These are phyloP conservation scores for Aspergillus carlsbadensis DNA, from an alignment of 495 filamentous ascomycete genomes.

Conservation along the genomic window DNA sequence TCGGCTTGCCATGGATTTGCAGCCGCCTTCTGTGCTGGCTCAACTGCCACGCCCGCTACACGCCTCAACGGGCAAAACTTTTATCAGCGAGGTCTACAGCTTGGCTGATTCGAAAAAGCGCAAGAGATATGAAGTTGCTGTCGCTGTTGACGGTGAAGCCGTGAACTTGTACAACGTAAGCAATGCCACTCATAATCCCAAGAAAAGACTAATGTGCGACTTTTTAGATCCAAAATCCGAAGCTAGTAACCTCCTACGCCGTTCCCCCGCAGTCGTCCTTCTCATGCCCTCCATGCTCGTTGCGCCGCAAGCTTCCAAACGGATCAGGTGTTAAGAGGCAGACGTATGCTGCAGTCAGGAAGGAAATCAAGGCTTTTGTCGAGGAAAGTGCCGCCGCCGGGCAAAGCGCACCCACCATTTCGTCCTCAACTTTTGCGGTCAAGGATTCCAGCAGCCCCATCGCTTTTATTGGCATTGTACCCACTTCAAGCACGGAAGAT, in stretches of 20 bases:
- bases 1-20: slow-evolving; percentile 40
- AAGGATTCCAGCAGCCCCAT: slow-evolving; percentile 43
- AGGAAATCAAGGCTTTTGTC: slow-evolving; percentile 53
- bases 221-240: slow-evolving; percentile 70
- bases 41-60: slow-evolving; percentile 65
- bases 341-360: slow-evolving; percentile 60
- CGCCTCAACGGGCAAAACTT: slow-evolving; percentile 56
- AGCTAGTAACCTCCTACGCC: slow-evolving; percentile 79
- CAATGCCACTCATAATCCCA: not conserved
- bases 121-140: slow-evolving; percentile 81
- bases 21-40: slow-evolving; percentile 56
- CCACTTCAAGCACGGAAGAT: slow-evolving; percentile 23
- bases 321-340: slow-evolving; percentile 59
- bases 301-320: slow-evolving; percentile 58
- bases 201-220: slow-evolving; percentile 10
- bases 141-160: slow-evolving; percentile 87
- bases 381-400: slow-evolving; percentile 44
- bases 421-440: slow-evolving; percentile 39
- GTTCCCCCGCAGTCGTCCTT: slow-evolving; percentile 78
- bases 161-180: slow-evolving; percentile 91
- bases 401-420: slow-evolving; percentile 37
- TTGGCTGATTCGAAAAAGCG: slow-evolving; percentile 72
- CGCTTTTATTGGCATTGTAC: slow-evolving; percentile 41
- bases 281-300: slow-evolving; percentile 72
- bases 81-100: slow-evolving; percentile 69